phyloP scores from a whole-genome alignment of 2,329 filamentous ascomycete genomes.

The Exophiala dermatitidis region DNA sequence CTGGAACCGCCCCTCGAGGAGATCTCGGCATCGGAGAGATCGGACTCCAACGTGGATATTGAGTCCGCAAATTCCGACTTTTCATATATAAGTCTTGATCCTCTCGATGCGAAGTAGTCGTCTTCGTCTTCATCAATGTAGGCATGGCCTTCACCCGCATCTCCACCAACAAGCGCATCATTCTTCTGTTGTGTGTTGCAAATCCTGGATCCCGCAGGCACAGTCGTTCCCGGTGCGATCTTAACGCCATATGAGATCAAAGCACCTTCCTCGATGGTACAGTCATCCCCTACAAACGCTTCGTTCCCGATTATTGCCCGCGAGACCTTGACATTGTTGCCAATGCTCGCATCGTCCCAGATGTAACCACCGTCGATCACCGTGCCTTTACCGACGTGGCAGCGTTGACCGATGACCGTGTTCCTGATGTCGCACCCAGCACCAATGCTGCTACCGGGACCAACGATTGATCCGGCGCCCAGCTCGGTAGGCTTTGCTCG shows the following conservation, averaged over 20 bases:
- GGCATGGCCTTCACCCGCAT: slow-evolving; percentile 54
- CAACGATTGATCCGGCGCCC: slow-evolving; percentile 64
- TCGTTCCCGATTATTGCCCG: slow-evolving; percentile 70
- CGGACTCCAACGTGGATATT: slow-evolving; percentile 58
- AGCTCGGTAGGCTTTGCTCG: slow-evolving; percentile 66
- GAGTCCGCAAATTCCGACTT: slow-evolving; percentile 47
- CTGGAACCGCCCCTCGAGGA: slow-evolving; percentile 46
- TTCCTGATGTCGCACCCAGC: slow-evolving; percentile 62
- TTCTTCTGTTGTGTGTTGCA: slow-evolving; percentile 36
- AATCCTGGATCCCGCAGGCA: slow-evolving; percentile 20
- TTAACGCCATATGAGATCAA: slow-evolving; percentile 73
- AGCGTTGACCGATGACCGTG: slow-evolving; percentile 75
- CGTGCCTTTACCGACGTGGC: slow-evolving; percentile 79
- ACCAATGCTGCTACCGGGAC: slow-evolving; percentile 67
- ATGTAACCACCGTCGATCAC: slow-evolving; percentile 72
- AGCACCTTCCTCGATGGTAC: slow-evolving; percentile 62
- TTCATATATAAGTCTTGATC: slow-evolving; percentile 45
- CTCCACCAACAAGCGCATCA: slow-evolving; percentile 46
- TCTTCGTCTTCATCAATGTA: slow-evolving; percentile 61
- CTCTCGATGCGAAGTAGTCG: slow-evolving; percentile 56
- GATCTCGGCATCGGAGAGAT: slow-evolving; percentile 38
- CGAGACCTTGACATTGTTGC: slow-evolving; percentile 63
- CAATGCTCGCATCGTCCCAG: slow-evolving; percentile 76
- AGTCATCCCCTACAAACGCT: slow-evolving; percentile 63
- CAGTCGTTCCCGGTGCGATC: slow-evolving; percentile 33